Evolutionary conservation across 441 rosid species (phyloP), one percentile per base, ranked within the genome.

Genomic region (Dalechampia spathulata): DNA sequence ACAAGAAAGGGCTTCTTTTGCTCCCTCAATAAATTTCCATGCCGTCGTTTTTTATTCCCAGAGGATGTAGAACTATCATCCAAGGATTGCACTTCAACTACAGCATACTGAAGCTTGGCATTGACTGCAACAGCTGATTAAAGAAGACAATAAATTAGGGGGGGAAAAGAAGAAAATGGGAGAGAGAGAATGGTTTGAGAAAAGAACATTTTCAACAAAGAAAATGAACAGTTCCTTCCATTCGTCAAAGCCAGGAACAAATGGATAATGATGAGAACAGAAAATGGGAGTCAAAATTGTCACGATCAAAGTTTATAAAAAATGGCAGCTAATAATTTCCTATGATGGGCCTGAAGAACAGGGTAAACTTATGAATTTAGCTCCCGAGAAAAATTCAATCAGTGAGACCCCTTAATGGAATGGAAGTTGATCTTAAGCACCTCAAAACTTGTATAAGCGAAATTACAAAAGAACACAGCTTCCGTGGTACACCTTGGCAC

Each of bases 121-220:
- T 93, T 90, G 68, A 90, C 95, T 11, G 97, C 99, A 52, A 93
- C 95, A 77, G 96, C 99, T 93, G 93, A 60, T 50, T 62, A 43
- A 57, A 62, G 69, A 51, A 42, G 30, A 36, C 19, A 45, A 54
- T 21, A 36, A 62, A 32, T 37, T 5, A 32, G 17, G 12, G 28
- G 26, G 38, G 38, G 25, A 19, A 15, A 14, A 52, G 25, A 19
- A 44, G 28, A 23, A 16, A 7, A 23, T 21, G 34, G 30, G 27
- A 10, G 48, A 55, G 47, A 47, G 47, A 49, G 34, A n/a, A n/a
- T n/a, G n/a, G n/a, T n/a, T n/a, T 8, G 34, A 30, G 8, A 30
- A 8, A 30, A 30, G 37, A 32, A 44, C 21, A 49, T 15, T 32
- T 23, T 7, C 27, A 14, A 38, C 11, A n/a, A 34, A 17, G n/a